Evolutionary conservation across 2,329 filamentous ascomycete genomes (phyloP).

Genomic region (Diaporthe sp.): DNA sequence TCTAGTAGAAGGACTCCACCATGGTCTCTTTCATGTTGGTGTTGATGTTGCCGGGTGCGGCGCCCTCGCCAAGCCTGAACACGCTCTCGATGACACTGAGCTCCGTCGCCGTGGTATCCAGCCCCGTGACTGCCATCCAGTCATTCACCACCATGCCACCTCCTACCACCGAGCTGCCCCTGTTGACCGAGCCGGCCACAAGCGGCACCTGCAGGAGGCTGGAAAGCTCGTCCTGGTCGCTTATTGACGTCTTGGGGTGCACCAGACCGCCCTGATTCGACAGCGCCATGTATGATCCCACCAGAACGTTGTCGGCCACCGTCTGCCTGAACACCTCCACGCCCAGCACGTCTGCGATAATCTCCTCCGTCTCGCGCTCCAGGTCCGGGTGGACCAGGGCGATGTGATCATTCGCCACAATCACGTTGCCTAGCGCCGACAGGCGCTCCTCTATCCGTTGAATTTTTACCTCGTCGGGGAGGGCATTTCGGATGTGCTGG

Average conservation of each 20-base stretch:
- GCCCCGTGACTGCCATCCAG: conserved; percentile 94
- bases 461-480: conserved; percentile 93
- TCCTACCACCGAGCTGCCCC: conserved; percentile 93
- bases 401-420: conserved; percentile 96
- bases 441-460: conserved; percentile 98
- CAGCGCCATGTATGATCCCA: conserved; percentile 95
- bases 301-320: conserved; percentile 95
- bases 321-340: conserved; percentile 95
- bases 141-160: conserved; percentile 98
- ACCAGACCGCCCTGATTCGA: conserved; percentile 97
- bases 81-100: conserved; percentile 96
- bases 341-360: conserved; percentile 93
- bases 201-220: conserved; percentile 95
- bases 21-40: conserved; percentile 95
- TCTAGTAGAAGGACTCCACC: conserved; percentile 98
- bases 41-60: conserved; percentile 83
- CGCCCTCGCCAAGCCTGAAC: conserved; percentile 92
- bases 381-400: conserved; percentile 96
- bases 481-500: conserved; percentile 94
- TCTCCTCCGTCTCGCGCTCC: conserved; percentile 98
- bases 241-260: conserved; percentile 95
- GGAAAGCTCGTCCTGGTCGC: conserved; percentile 97
- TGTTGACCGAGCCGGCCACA: conserved; percentile 93
- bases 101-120: conserved; percentile 97
- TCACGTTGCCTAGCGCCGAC: conserved; percentile 96